Evolutionary conservation across 805 yeast genomes (phyloP).

Genomic region (Saturnispora ahearnii): DNA sequence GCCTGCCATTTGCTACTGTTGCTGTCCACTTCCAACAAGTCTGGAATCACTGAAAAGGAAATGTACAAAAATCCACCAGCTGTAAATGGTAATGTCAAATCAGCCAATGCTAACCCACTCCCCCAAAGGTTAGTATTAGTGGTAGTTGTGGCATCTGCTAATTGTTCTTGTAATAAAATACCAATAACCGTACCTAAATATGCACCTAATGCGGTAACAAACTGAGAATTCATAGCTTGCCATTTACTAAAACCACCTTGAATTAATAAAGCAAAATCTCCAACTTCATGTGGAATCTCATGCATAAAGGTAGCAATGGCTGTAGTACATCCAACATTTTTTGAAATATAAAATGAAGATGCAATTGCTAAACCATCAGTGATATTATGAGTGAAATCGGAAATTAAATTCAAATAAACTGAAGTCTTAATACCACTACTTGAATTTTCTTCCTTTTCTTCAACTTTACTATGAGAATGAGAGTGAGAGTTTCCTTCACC

Average conservation of each 20-base stretch:
- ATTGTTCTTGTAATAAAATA: conserved; percentile 39
- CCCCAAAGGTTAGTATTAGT: conserved; percentile 10
- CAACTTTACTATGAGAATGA: conserved; percentile 30
- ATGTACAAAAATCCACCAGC: conserved; percentile 73
- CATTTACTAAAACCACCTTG: conserved; percentile 60
- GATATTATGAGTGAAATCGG: conserved; percentile 66
- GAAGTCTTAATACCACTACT: conserved; percentile 33
- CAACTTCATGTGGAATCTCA: conserved; percentile 76
- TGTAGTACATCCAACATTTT: conserved; percentile 56
- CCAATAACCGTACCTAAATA: conserved; percentile 59
- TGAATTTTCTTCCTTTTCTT: conserved; percentile 17
- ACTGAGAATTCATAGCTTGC: conserved; percentile 60
- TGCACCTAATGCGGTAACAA: conserved; percentile 58
- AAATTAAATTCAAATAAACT: conserved; percentile 56
- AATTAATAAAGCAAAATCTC: conserved; percentile 66
- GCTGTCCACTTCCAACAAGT: conserved; percentile 40
- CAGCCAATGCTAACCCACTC: conserved; percentile 19
- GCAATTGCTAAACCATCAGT: conserved; percentile 74
- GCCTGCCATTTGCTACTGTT: conserved; percentile 32
- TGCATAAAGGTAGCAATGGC: conserved; percentile 65
- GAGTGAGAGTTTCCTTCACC: conserved; percentile 32
- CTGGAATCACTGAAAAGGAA: conserved; percentile 72
- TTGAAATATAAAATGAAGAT: conserved; percentile 55
- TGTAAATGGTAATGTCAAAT: conserved; percentile 56
- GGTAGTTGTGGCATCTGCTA: conserved; percentile 8